These are phyloP conservation scores for Nakazawaea ambrosiae DNA, from an alignment of 805 yeast genomes.

Conservation along the genomic window DNA sequence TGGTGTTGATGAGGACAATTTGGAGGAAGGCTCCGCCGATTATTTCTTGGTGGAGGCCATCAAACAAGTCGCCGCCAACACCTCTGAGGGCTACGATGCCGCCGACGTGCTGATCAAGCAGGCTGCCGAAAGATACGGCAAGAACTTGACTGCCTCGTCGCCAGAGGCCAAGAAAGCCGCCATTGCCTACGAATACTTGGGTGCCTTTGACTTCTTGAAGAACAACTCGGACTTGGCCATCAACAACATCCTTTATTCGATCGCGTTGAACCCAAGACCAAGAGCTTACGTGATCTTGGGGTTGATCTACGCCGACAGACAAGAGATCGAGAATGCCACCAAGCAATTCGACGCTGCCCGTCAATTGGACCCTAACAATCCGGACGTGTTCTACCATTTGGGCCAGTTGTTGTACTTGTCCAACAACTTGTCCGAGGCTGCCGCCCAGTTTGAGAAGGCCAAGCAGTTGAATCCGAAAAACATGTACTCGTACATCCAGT, in stretches of 20 bases:
- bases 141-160: slow-evolving; percentile 25
- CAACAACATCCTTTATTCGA: slow-evolving; percentile 54
- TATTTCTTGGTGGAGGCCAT: slow-evolving; percentile 61
- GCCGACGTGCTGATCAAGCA: slow-evolving; percentile 55
- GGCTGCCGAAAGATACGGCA: slow-evolving; percentile 40
- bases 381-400: slow-evolving; percentile 87
- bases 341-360: slow-evolving; percentile 68
- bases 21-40: slow-evolving; percentile 55
- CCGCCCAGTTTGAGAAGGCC: slow-evolving; percentile 67
- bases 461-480: slow-evolving; percentile 67
- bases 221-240: slow-evolving; percentile 63
- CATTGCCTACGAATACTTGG: slow-evolving; percentile 76
- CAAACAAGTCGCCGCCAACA: slow-evolving; percentile 36
- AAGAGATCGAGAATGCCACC: slow-evolving; percentile 51
- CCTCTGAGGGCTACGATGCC: slow-evolving; percentile 51
- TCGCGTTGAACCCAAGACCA: slow-evolving; percentile 65
- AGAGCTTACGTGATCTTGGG: slow-evolving; percentile 81
- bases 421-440: slow-evolving; percentile 67
- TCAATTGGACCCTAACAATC: slow-evolving; percentile 56
- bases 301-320: slow-evolving; percentile 74
- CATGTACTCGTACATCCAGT: slow-evolving; percentile 82
- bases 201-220: slow-evolving; percentile 78
- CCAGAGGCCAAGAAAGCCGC: slow-evolving; percentile 43
- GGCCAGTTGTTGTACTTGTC: slow-evolving; percentile 88
- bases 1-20: slow-evolving; percentile 36